Base-by-base conservation (phyloP, 176 grass and related monocot genomes). In the Aegilops sharonensis region DNA sequence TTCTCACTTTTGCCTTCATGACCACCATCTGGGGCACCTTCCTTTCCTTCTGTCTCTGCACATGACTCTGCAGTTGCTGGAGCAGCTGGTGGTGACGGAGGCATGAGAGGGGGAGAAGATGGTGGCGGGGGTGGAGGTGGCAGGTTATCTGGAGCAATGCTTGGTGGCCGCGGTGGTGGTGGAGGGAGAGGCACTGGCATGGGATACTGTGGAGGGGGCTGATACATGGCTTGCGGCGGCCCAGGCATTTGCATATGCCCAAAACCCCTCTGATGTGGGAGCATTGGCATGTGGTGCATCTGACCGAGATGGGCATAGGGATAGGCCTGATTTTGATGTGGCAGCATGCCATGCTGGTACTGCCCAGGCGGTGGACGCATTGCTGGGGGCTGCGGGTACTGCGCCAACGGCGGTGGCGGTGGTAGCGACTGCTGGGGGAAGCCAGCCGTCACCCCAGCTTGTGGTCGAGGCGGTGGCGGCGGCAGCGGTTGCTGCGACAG, bases 201-300 rank as follows among this genome's bases (percentile, higher is more conserved):
- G 66, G 52, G 76, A 75, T 90, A 92, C 64, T 81, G 86, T 8
- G 70, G 80, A 82, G 62, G 87, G 68, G 13, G 18, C 68, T 80
- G 88, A 78, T 86, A 82, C 71, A 90, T 81, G 77, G 77, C 56
- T 85, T 87, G 72, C 4, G 45, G 66, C 30, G 67, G 77, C 76
- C 81, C 73, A 11, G 81, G 78, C 79, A 87, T 73, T 30, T 81
- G 84, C 75, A 88, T 77, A 7, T 79, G 89, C 0, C 77, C 12
- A 77, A 78, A 91, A 81, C 82, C 82, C 65, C 81, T 91, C 40
- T 88, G 89, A 39, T 85, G 82, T 2, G 72, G 59, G 10, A 11
- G 73, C 89, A 87, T 85, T 79, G 81, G 78, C 65, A 91, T 77
- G 27, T 77, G 89, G 61, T 78, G 71, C 87, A 79, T 71, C 56